These are phyloP conservation scores for Smallanthus sonchifolius DNA, from an alignment of 129 eudicot species.

Conservation along the genomic window DNA sequence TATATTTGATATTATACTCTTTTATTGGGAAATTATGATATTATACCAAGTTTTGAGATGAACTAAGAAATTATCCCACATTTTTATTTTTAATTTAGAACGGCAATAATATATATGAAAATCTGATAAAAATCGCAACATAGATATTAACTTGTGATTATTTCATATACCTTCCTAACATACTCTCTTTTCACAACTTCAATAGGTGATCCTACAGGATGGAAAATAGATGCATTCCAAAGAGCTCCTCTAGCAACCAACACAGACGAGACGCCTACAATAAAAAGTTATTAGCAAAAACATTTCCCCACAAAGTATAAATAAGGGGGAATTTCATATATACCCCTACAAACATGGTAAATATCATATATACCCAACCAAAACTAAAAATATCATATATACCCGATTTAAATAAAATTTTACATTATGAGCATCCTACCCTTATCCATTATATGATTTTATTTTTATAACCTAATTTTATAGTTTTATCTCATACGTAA, in stretches of 20 bases:
- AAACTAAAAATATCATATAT: too few species aligned
- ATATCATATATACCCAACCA: too few species aligned
- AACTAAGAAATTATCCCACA: not conserved
- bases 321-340: too few species aligned
- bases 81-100: not conserved
- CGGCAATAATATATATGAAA: not conserved
- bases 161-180: constrained; percentile 71
- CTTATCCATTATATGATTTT: too few species aligned
- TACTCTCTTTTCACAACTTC: constrained; percentile 80
- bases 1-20: too few species aligned
- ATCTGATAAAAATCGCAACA: not conserved
- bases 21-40: too few species aligned
- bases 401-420: too few species aligned
- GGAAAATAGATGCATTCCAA: constrained; percentile 93
- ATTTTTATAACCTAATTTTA: too few species aligned
- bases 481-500: not conserved
- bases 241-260: constrained; percentile 97
- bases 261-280: constrained; percentile 72
- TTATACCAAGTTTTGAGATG: not conserved
- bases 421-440: too few species aligned
- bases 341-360: too few species aligned
- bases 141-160: not conserved
- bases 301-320: not conserved
- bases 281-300: not conserved
- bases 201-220: constrained; percentile 56